phyloP scores from a whole-genome alignment of 345 rosid genomes.

The Clausena lansium region DNA sequence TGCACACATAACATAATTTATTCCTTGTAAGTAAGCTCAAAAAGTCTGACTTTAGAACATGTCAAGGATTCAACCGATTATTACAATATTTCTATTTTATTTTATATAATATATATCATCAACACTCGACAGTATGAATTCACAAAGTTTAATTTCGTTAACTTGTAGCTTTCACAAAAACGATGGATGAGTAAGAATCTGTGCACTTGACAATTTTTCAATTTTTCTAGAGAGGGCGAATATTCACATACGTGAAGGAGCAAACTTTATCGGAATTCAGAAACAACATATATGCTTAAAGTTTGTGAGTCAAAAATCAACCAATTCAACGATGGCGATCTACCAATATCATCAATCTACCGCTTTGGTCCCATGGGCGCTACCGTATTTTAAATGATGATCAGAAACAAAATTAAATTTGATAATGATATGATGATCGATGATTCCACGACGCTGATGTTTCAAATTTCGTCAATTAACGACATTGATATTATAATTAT shows the following conservation, averaged over 20 bases:
- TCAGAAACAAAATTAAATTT: not conserved
- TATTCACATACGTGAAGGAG: not conserved
- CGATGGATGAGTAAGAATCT: not conserved
- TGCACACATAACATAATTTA: no score
- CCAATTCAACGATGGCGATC: slow-evolving; percentile 9
- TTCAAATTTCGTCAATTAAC: not conserved
- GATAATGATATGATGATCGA: not conserved
- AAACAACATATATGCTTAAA: not conserved
- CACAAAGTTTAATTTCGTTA: not conserved
- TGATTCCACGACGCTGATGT: not conserved
- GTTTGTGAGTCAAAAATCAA: not conserved
- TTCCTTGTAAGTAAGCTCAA: no score
- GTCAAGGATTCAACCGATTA: no score
- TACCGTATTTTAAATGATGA: not conserved
- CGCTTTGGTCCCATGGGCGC: not conserved
- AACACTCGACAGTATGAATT: no score
- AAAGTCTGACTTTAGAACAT: no score
- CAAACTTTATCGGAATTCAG: not conserved
- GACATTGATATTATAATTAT: not conserved
- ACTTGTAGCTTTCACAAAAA: not conserved
- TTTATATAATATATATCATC: no score
- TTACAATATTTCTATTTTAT: not conserved
- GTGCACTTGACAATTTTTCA: not conserved
- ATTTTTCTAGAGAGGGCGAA: not conserved
- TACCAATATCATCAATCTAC: not conserved